These are phyloP conservation scores for Chytriomyces confervae DNA, from an alignment of 192 early-diverging fungal genomes.

Conservation along the genomic window DNA sequence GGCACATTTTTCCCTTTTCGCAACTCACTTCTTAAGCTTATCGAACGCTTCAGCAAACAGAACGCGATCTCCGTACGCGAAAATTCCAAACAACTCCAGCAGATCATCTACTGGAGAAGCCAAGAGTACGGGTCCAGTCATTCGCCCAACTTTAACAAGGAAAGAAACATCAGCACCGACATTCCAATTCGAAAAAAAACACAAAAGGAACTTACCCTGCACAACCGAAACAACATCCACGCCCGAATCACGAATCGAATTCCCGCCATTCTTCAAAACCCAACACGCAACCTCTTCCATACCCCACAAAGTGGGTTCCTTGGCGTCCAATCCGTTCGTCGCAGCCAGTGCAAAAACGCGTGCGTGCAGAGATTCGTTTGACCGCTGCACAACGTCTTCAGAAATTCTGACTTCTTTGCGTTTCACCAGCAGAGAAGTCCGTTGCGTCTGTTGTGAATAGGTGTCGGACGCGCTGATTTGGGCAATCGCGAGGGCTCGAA, in stretches of 20 bases:
- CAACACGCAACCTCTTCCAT: neutral
- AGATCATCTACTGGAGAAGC: neutral
- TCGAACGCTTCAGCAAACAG: constrained; percentile 3
- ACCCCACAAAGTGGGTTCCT: neutral
- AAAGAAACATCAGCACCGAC: neutral
- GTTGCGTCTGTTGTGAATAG: neutral
- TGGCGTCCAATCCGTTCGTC: neutral
- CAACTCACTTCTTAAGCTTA: neutral
- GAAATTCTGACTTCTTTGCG: neutral
- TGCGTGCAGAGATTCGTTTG: neutral
- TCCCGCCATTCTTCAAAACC: neutral
- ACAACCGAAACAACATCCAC: neutral
- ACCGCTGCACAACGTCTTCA: neutral
- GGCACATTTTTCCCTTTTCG: no score
- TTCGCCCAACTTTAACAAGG: neutral
- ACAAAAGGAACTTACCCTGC: no score
- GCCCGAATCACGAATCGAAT: neutral
- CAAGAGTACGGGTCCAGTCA: neutral
- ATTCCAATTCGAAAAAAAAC: neutral
- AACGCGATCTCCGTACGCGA: constrained; percentile 4
- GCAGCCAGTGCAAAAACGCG: neutral
- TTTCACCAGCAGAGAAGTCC: neutral
- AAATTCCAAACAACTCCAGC: neutral
- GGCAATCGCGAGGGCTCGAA: neutral
- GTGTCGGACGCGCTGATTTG: neutral